Base-by-base conservation (phyloP, 306 rosid species). In the Lablab purpureus region DNA sequence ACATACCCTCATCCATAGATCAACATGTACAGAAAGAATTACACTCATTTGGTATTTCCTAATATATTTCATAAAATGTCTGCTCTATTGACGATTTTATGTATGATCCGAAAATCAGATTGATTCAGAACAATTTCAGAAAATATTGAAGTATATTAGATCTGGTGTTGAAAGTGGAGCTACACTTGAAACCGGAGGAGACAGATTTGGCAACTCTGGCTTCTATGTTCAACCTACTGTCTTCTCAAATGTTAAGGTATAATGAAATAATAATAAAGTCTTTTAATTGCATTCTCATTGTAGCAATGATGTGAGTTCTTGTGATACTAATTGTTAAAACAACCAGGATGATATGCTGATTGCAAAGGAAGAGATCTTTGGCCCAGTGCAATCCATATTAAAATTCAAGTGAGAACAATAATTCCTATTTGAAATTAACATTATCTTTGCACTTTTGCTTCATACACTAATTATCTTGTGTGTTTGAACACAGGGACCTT, bases 291-390 rank as follows among this genome's bases (percentile, higher is more conserved):
- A 34, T n/a, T 23, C 46, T 49, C 64, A 32, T 23, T 45, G 14
- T 71, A 66, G 62, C 54, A 51, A 64, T 13, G 47, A 68, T 8
- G 23, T 54, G 76, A 10, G 34, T 62, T 12, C 22, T 41, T 27
- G 32, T 76, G 10, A 46, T 27, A 71, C 50, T 84, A 15, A 40
- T 34, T 45, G 15, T 78, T 40, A 37, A 65, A 6, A 55, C 30
- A 55, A 34, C 73, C 78, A 90, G 98, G 98, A 91, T 85, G 88
- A 81, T 77, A 91, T 93, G 97, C 34, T 5, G 76, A 93, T 93
- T 25, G 98, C 98, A 19, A 67, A 51, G 78, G 98, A 93, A 0
- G 97, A 93, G 85, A 91, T 93, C 73, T 89, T 93, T 77, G 98
- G 97, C 30, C 97, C 94, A 0, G 97, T 93, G 76, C 98, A 91